These are phyloP conservation scores for Phaeosphaeria sp. DNA, from an alignment of 2,329 filamentous ascomycete genomes.

Conservation along the genomic window DNA sequence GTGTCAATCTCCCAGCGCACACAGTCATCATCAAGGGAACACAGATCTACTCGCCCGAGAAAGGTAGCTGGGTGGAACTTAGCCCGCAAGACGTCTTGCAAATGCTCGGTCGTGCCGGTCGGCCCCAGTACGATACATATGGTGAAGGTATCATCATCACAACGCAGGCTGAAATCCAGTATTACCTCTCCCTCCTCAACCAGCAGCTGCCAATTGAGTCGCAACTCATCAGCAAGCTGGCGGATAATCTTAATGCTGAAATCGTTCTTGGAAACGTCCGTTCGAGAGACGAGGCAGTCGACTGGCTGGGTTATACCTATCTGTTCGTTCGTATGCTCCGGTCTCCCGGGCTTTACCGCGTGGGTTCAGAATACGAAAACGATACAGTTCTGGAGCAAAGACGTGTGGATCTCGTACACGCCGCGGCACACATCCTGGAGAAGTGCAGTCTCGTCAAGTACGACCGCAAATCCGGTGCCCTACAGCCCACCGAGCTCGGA, in stretches of 20 bases:
- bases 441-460: conserved; percentile 92
- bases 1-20: conserved; percentile 96
- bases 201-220: conserved; percentile 97
- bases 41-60: conserved; percentile 96
- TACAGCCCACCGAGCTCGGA: conserved; percentile 92
- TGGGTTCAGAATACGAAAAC: conserved; percentile 93
- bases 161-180: conserved; percentile 91
- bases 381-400: conserved; percentile 93
- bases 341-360: conserved; percentile 92
- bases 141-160: conserved; percentile 99
- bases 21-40: conserved; percentile 99
- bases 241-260: conserved; percentile 96
- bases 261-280: conserved; percentile 93
- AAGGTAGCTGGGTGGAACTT: conserved; percentile 97
- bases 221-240: conserved; percentile 89
- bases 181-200: conserved; percentile 95
- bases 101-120: conserved; percentile 96
- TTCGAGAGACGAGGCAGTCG: conserved; percentile 92
- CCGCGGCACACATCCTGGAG: conserved; percentile 84
- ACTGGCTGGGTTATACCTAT: conserved; percentile 98
- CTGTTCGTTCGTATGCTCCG: conserved; percentile 97
- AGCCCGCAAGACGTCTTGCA: conserved; percentile 97
- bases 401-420: conserved; percentile 95
- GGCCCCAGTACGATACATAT: conserved; percentile 96
- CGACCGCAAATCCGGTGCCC: conserved; percentile 86